Evolutionary conservation across 192 early-diverging fungal genomes (phyloP).

Genomic region (Gryganskiella cystojenkinii): DNA sequence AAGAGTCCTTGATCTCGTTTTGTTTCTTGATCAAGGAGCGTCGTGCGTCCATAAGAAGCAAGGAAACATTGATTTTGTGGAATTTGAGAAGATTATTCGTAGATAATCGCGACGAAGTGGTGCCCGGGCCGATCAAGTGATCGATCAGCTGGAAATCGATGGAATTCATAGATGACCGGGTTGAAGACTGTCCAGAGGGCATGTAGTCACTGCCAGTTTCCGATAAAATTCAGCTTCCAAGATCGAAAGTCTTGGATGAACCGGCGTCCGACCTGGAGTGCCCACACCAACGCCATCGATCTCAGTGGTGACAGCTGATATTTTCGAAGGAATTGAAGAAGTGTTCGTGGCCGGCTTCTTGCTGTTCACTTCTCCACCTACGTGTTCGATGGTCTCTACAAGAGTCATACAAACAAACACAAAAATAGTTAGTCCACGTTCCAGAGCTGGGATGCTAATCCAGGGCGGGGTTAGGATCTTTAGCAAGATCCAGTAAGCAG

Average conservation of each 20-base stretch:
- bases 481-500: too few species aligned
- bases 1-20: constrained; percentile 2
- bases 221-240: constrained; percentile 5
- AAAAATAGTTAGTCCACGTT: too few species aligned
- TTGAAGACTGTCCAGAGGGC: not conserved
- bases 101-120: not conserved
- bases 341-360: too few species aligned
- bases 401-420: too few species aligned
- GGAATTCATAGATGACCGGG: constrained; percentile 10
- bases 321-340: too few species aligned
- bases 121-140: constrained; percentile 2
- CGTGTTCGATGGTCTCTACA: too few species aligned
- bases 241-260: not conserved
- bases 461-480: too few species aligned
- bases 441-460: too few species aligned
- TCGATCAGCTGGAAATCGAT: constrained; percentile 1
- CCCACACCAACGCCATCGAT: too few species aligned
- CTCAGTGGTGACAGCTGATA: too few species aligned
- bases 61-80: not conserved
- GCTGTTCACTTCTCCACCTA: too few species aligned
- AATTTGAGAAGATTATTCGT: not conserved
- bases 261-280: too few species aligned
- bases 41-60: constrained; percentile 3
- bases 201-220: constrained; percentile 4
- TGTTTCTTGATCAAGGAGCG: constrained; percentile 1